Conservation (phyloP, 139 green algal genomes). For the Pleodorina starrii region DNA sequence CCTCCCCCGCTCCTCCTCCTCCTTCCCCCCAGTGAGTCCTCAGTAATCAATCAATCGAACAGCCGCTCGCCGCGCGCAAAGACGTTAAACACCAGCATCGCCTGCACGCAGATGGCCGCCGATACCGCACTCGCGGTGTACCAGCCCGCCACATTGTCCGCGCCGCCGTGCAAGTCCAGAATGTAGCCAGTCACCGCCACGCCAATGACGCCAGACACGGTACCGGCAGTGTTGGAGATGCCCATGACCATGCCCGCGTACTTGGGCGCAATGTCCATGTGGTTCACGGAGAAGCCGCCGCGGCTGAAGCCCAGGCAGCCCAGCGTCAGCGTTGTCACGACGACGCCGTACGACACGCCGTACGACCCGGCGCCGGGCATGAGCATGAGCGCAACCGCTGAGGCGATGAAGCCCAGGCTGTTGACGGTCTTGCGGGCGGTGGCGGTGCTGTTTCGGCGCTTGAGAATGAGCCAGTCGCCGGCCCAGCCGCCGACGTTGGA, state of each 20-base stretch:
- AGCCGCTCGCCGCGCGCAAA: slow-evolving; percentile 78
- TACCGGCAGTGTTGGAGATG: slow-evolving; percentile 91
- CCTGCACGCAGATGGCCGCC: slow-evolving; percentile 75
- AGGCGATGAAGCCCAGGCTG: slow-evolving; percentile 80
- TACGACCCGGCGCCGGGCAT: slow-evolving; percentile 71
- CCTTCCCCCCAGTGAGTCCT: too few species aligned
- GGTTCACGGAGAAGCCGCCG: slow-evolving; percentile 97
- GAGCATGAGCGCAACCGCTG: slow-evolving; percentile 74
- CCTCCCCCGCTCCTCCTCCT: too few species aligned
- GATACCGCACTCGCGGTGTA: slow-evolving; percentile 73
- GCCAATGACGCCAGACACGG: slow-evolving; percentile 90
- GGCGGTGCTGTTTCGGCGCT: slow-evolving; percentile 22
- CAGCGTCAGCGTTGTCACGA: slow-evolving; percentile 68
- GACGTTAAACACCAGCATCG: slow-evolving; percentile 81
- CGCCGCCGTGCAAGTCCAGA: slow-evolving; percentile 80
- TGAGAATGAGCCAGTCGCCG: slow-evolving; percentile 90
- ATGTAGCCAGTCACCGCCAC: slow-evolving; percentile 92
- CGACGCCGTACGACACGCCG: slow-evolving; percentile 56
- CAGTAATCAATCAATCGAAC: slow-evolving; percentile 78
- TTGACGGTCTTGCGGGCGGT: slow-evolving; percentile 92
- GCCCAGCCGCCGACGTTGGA: slow-evolving; percentile 87
- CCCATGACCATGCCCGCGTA: slow-evolving; percentile 97
- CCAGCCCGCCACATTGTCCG: slow-evolving; percentile 77
- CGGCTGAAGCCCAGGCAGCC: slow-evolving; percentile 80
- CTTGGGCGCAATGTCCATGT: slow-evolving; percentile 97